Evolutionary conservation across 345 rosid genomes (phyloP).

Genomic region (Adansonia digitata): DNA sequence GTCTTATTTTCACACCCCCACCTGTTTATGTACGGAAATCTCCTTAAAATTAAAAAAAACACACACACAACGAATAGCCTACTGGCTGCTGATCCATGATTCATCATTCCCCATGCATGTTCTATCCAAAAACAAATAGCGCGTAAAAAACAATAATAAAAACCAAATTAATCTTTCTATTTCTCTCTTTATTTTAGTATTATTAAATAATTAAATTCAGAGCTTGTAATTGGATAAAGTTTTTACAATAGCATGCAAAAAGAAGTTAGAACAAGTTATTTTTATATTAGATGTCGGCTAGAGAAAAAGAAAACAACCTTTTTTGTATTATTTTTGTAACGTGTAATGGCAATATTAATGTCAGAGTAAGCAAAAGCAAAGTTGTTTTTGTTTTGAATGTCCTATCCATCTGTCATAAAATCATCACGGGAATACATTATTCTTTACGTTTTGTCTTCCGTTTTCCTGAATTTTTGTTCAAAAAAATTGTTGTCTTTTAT

Average conservation of each 20-base stretch:
- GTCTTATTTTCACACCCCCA: neutral
- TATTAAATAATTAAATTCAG: neutral
- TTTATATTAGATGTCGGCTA: neutral
- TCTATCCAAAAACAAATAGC: neutral
- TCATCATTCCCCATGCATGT: neutral
- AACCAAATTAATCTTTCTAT: neutral
- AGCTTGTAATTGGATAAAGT: neutral
- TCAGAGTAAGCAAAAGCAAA: neutral
- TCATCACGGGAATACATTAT: neutral
- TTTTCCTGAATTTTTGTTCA: neutral
- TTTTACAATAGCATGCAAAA: neutral
- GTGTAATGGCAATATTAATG: neutral
- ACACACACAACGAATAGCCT: too few relatives aligned
- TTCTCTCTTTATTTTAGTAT: neutral
- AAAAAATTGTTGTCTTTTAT: neutral
- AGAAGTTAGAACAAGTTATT: neutral
- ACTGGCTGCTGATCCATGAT: neutral
- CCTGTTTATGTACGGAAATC: neutral
- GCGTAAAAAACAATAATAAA: neutral
- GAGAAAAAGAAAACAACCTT: neutral
- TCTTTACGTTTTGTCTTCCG: neutral
- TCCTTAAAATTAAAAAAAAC: too few relatives aligned
- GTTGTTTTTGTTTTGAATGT: neutral
- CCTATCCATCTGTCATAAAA: neutral
- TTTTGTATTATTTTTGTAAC: neutral